Conservation (phyloP, 345 rosid species). For the Iberis pinnata region DNA sequence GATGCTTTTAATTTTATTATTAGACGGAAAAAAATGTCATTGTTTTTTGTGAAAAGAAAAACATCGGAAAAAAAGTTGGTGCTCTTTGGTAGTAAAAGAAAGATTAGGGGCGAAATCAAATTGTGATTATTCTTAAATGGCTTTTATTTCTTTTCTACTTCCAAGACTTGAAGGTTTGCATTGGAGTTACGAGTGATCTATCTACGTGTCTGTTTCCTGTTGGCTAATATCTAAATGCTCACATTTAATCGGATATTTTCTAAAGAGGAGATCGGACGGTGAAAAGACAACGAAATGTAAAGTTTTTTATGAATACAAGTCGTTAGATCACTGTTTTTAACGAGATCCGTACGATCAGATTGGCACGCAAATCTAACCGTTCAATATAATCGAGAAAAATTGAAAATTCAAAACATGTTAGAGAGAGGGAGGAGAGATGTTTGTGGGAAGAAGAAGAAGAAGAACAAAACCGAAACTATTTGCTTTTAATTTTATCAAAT, state of each 20-base stretch:
- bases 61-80: background rate
- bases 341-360: slow-evolving; percentile 38
- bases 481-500: background rate
- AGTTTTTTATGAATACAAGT: slow-evolving; percentile 41
- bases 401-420: slow-evolving; percentile 77
- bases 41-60: too few relatives aligned
- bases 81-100: background rate
- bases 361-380: slow-evolving; percentile 47
- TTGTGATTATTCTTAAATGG: background rate
- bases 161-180: too few relatives aligned
- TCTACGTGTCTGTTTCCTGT: slow-evolving; percentile 19
- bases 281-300: slow-evolving; percentile 6
- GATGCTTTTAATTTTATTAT: too few relatives aligned
- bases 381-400: slow-evolving; percentile 39
- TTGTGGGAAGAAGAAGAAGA: slow-evolving; percentile 23
- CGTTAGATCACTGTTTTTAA: slow-evolving; percentile 40
- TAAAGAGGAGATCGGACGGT: slow-evolving; percentile 42
- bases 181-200: background rate
- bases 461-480: slow-evolving; percentile 24
- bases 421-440: slow-evolving; percentile 71
- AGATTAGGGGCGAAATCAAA: background rate
- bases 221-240: background rate
- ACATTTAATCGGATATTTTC: background rate
- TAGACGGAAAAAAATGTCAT: too few relatives aligned
- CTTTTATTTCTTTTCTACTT: too few relatives aligned